Percentiles rank a stretch among this genome's conserved stretches.
These are phyloP conservation scores for Aspergillus japonicus DNA, from an alignment of 2,329 filamentous ascomycete genomes.

Conservation along the genomic window DNA sequence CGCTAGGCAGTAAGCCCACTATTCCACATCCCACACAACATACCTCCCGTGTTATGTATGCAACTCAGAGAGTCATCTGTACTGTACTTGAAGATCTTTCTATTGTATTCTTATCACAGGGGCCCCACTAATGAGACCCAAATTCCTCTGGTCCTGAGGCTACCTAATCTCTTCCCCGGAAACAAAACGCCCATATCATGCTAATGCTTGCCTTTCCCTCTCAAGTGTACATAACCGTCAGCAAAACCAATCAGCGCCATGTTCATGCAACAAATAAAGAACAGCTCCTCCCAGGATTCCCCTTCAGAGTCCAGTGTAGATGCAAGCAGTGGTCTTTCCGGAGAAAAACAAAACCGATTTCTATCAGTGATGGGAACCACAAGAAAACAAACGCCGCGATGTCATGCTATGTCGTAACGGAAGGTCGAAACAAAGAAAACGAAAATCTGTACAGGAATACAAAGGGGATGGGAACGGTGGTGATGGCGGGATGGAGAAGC, in stretches of 20 bases:
- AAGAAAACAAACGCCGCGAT: conserved; percentile 20
- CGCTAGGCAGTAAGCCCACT: too few species aligned
- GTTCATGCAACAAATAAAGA: not conserved
- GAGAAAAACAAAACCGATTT: not conserved
- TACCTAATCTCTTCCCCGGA: not conserved
- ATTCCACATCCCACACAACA: too few species aligned
- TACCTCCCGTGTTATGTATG: too few species aligned
- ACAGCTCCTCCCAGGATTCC: not conserved
- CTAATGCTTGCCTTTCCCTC: not conserved
- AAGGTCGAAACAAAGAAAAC: conserved; percentile 6
- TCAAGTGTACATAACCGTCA: not conserved
- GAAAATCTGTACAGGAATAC: conserved; percentile 19
- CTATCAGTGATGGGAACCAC: not conserved
- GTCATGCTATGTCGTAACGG: conserved; percentile 22
- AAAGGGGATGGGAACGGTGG: conserved; percentile 3
- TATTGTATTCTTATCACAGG: too few species aligned
- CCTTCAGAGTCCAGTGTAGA: not conserved
- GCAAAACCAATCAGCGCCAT: not conserved
- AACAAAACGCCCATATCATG: not conserved
- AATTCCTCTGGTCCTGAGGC: not conserved
- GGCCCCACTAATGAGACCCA: not conserved
- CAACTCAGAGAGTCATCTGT: too few species aligned
- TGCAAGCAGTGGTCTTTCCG: not conserved
- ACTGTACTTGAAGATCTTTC: too few species aligned
- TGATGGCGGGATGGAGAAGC: conserved; percentile 1